Evolutionary conservation across 2,329 filamentous ascomycete species (phyloP), one percentile per base, ranked within the genome.

Genomic region (Malbranchea cinnamomea): DNA sequence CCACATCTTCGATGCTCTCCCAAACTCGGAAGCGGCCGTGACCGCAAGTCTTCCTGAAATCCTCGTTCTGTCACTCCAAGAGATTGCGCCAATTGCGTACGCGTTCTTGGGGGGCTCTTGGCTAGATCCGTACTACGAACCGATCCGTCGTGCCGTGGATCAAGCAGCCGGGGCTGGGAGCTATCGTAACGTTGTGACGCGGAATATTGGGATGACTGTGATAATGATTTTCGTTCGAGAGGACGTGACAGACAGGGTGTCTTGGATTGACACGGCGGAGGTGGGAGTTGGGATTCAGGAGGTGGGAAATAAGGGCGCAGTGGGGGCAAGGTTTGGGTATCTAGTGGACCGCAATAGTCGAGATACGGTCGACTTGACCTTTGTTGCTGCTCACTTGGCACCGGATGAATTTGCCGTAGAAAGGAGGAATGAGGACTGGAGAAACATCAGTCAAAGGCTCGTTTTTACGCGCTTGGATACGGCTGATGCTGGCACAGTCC

Each of bases 231-330:
- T 93, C 50, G 78, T 76, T 12, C 72, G 72, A 33, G 65, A 76
- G 2, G 57, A 65, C 24, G 45, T 69, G 23, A 62, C 68, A 0
- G 54, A 65, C 6, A 62, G 67, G 14, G 60, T 94, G 30, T 59
- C 60, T 31, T 62, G 69, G 44, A 59, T 89, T n/a, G 69, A 82
- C 40, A 74, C 71, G n/a, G 82, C 78, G 2, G 80, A 79, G 31
- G 77, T 84, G 2, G 85, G 89, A 0, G 78, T 94, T 28, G 89
- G 89, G 1, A 54, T 84, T 1, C 76, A 74, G 34, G 78, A 87
- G 28, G 89, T 93, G 78, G 89, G 84, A 10, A 94, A 94, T 54
- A 98, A 98, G 56, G 89, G 87, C 17, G 87, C 84, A 3, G 78
- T 92, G 1, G 89, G 78, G 0, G 64, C 87, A 37, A 67, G 84